Base-by-base conservation (phyloP, 2,329 filamentous ascomycete genomes). In the Xylariales sp. region DNA sequence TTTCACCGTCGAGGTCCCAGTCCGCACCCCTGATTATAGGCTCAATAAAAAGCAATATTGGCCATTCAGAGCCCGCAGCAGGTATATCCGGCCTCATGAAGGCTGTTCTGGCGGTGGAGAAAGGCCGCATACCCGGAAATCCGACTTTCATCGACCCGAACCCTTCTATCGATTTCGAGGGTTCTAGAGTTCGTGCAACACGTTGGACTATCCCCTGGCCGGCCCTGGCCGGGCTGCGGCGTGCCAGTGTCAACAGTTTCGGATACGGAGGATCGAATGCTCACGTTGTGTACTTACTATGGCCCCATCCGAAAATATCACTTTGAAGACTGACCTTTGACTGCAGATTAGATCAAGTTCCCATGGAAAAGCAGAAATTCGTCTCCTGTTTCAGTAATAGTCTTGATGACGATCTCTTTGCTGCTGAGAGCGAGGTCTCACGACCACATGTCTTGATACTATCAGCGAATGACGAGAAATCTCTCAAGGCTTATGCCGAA, bases 21-120 rank as follows among this genome's bases (percentile, higher is more conserved):
- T 9, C 36, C 8, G 36, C 8, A 39, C 18, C 46, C 3, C 23
- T 49, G 3, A 9, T 30, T 3, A 14, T 49, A 1, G 46, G 46
- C 3, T 49, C 46, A 4, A 72, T 78, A 32, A 79, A 80, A 34
- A 71, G 73, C 9, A 80, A 79, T 45, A 43, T 80, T 5, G 78
- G 78, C 1, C 79, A 80, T 43, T 61, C 73, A 0, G 79, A 79
- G 62, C 8, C 36, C 74, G 72, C 74, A 1, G 66, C 74, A n/a
- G 74, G 74, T 1, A 41, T 76, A 1, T 61, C 65, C 14, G 60
- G 65, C 2, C 9, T 68, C 18, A 46, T 68, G 1, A 68, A 68
- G 18, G 23, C 60, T 6, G 30, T 56, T 14, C 9, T 64, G 12
- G 5, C 48, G 5, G 12, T 64, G 0, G 60, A 68, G 12, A 39